Evolutionary conservation across 192 early-diverging fungal species (phyloP).

Genomic region (Backusella psychrophila): DNA sequence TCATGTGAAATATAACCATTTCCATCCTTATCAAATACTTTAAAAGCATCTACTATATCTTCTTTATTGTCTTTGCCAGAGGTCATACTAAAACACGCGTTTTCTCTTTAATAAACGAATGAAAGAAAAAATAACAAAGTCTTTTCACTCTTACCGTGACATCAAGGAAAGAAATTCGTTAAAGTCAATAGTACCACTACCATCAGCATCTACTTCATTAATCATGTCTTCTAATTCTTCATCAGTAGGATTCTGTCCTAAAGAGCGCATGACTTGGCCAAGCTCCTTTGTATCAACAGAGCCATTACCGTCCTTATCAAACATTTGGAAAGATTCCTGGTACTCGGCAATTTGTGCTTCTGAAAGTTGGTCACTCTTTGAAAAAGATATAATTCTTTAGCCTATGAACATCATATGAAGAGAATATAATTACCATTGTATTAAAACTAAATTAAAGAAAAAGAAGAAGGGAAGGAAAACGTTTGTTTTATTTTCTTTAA

Average conservation of each 20-base stretch:
- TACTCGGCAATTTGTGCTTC: slow-evolving; percentile 69
- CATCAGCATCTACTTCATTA: slow-evolving; percentile 62
- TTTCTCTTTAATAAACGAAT: neutral
- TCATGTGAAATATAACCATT: slow-evolving; percentile 60
- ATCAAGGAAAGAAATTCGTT: slow-evolving; percentile 66
- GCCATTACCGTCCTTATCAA: slow-evolving; percentile 83
- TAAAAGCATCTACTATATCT: slow-evolving; percentile 51
- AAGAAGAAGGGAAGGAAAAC: neutral
- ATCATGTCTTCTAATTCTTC: slow-evolving; percentile 77
- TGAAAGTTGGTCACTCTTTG: slow-evolving; percentile 60
- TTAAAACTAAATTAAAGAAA: slow-evolving; percentile 3
- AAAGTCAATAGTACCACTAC: slow-evolving; percentile 71
- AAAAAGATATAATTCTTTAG: neutral
- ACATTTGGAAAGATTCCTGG: slow-evolving; percentile 81
- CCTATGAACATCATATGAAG: neutral
- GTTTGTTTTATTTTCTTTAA: neutral
- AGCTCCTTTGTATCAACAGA: slow-evolving; percentile 74
- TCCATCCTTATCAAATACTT: slow-evolving; percentile 68
- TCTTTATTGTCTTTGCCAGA: neutral
- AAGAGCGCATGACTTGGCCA: slow-evolving; percentile 69
- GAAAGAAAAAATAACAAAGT: neutral
- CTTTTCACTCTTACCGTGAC: slow-evolving; percentile 16
- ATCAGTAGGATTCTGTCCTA: slow-evolving; percentile 77
- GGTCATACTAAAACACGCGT: neutral
- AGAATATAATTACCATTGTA: neutral